Evolutionary conservation across 2,329 filamentous ascomycete genomes (phyloP).

Genomic region (Venturia oleaginea): DNA sequence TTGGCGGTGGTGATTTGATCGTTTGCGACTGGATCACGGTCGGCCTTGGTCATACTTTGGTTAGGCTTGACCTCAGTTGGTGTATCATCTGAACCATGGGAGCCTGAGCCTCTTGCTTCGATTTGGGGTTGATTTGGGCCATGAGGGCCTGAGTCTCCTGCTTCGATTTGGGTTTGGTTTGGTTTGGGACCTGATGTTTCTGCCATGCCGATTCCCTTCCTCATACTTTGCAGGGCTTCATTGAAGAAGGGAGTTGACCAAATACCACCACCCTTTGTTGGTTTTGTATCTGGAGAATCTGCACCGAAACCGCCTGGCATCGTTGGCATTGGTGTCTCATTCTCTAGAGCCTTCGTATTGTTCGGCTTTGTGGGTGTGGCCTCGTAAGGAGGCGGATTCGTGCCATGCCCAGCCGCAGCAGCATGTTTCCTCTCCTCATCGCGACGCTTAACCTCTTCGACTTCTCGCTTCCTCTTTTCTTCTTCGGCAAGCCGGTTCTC

Average conservation of each 20-base stretch:
- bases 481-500: constrained; percentile 83
- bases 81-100: not conserved
- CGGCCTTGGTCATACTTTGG: not conserved
- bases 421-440: constrained; percentile 47
- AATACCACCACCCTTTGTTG: not conserved
- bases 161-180: not conserved
- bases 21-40: constrained; percentile 13
- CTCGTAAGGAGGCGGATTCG: not conserved
- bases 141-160: constrained; percentile 2
- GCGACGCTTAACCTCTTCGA: constrained; percentile 62
- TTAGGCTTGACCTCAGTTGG: not conserved
- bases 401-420: not conserved
- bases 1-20: constrained; percentile 43
- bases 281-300: constrained; percentile 18
- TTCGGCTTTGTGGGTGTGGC: not conserved
- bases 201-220: not conserved
- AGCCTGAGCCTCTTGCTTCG: not conserved
- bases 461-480: constrained; percentile 57
- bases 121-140: not conserved
- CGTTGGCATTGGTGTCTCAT: not conserved
- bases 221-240: not conserved
- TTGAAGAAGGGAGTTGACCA: not conserved
- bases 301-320: constrained; percentile 30
- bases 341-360: not conserved
- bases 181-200: not conserved